A percentile compares a stretch with the other conserved stretches of the same genome.
These are phyloP conservation scores for Boletales sp. DNA, from an alignment of 768 basidiomycete genomes.

Conservation along the genomic window DNA sequence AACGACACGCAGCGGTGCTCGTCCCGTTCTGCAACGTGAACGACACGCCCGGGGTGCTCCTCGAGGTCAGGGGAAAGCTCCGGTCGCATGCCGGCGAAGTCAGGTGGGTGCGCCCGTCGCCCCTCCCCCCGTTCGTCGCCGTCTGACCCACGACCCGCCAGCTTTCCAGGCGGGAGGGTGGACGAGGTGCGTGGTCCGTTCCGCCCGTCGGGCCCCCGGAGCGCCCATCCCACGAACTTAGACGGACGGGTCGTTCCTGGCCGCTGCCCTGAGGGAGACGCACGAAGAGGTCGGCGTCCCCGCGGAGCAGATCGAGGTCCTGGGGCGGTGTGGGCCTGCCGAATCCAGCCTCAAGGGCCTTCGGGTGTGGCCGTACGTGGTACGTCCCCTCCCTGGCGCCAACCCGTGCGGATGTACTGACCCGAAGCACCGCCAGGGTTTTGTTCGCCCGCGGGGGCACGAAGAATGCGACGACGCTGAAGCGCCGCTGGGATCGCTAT, in stretches of 20 bases:
- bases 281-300: slow-evolving; percentile 68
- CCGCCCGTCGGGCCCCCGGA: too few species aligned
- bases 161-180: slow-evolving; percentile 73
- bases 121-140: too few species aligned
- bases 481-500: slow-evolving; percentile 57
- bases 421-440: neutral
- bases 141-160: slow-evolving; percentile 22
- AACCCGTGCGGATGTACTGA: too few species aligned
- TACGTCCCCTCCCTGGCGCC: slow-evolving; percentile 35
- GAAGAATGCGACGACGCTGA: slow-evolving; percentile 17
- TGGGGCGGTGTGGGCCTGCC: slow-evolving; percentile 63
- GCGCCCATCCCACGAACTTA: slow-evolving; percentile 17
- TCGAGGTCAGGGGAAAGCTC: slow-evolving; percentile 65
- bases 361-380: slow-evolving; percentile 74
- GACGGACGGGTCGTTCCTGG: slow-evolving; percentile 51
- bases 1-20: slow-evolving; percentile 63
- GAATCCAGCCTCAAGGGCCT: slow-evolving; percentile 56
- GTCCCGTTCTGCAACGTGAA: slow-evolving; percentile 77
- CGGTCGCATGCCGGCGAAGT: slow-evolving; percentile 80
- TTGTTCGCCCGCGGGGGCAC: neutral
- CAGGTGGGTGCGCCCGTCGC: slow-evolving; percentile 43
- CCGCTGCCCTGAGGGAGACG: slow-evolving; percentile 68
- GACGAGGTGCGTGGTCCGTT: slow-evolving; percentile 45
- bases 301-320: slow-evolving; percentile 57
- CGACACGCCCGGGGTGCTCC: slow-evolving; percentile 59